Evolutionary conservation across 2,329 filamentous ascomycete species (phyloP).

Genomic region (Fusarium sp.): DNA sequence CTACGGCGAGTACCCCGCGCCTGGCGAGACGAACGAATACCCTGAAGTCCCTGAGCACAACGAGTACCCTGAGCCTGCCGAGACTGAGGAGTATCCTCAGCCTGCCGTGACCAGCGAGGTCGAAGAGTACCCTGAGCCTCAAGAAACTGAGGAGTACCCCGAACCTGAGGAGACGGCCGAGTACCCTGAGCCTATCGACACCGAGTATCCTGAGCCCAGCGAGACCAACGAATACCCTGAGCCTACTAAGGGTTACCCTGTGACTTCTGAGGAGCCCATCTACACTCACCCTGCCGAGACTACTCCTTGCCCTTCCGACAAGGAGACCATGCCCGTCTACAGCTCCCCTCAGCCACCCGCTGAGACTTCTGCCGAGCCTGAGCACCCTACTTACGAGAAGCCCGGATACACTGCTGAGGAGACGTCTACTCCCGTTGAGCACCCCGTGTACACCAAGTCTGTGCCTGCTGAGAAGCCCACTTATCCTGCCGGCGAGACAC

Average conservation of each 20-base stretch:
- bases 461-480: not conserved
- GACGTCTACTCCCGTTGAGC: not conserved
- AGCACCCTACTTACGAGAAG: not conserved
- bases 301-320: slow-evolving; percentile 2
- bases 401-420: not conserved
- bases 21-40: not conserved
- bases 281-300: not conserved
- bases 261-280: not conserved
- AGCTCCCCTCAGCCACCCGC: not conserved
- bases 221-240: slow-evolving; percentile 2
- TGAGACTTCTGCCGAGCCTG: not conserved
- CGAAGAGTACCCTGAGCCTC: slow-evolving; percentile 3
- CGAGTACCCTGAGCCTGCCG: slow-evolving; percentile 3
- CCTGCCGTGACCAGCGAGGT: not conserved
- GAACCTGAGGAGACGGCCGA: not conserved
- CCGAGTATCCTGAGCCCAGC: not conserved
- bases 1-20: not conserved
- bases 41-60: not conserved
- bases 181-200: not conserved
- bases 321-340: not conserved
- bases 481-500: not conserved
- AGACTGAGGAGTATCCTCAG: not conserved
- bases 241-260: not conserved
- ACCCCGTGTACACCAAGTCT: not conserved
- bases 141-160: slow-evolving; percentile 1